Evolutionary conservation across 495 filamentous ascomycete genomes (phyloP).

Genomic region (Barbatosphaeria neglecta): DNA sequence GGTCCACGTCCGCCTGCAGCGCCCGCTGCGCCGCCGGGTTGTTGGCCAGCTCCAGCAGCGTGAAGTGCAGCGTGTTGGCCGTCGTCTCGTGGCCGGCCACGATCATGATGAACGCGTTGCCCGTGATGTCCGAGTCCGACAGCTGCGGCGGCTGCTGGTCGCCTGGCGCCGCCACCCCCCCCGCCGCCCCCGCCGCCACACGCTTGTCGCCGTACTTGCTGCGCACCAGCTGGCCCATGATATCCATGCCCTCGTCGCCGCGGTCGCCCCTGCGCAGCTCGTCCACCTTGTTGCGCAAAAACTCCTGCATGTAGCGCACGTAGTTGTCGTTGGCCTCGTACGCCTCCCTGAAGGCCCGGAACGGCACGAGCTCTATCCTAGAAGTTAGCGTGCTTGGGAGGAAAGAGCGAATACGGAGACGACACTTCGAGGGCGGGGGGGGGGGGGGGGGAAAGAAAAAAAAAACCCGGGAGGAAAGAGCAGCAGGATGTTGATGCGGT

Average conservation of each 20-base stretch:
- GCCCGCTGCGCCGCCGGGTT: constrained; percentile 43
- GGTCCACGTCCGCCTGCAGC: constrained; percentile 52
- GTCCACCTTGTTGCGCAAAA: constrained; percentile 41
- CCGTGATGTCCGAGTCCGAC: constrained; percentile 49
- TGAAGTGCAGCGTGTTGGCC: constrained; percentile 54
- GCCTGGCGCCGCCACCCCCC: neutral
- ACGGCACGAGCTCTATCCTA: constrained; percentile 32
- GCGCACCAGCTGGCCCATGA: constrained; percentile 48
- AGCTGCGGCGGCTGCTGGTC: constrained; percentile 19
- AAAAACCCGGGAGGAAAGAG: too few species aligned
- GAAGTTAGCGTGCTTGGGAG: neutral
- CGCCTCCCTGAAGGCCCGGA: constrained; percentile 33
- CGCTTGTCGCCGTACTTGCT: constrained; percentile 25
- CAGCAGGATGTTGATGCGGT: too few species aligned
- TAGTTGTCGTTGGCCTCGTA: constrained; percentile 47
- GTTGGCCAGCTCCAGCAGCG: constrained; percentile 48
- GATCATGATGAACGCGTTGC: constrained; percentile 61
- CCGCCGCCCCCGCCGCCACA: neutral
- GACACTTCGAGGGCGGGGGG: too few species aligned
- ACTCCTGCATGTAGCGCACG: constrained; percentile 52
- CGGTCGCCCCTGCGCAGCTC: constrained; percentile 34
- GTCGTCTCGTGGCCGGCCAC: constrained; percentile 65
- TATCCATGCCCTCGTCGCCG: constrained; percentile 44
- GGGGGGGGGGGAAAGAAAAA: too few species aligned
- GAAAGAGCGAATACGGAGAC: too few species aligned